phyloP scores from a whole-genome alignment of 2,329 filamentous ascomycete species.

The Chaetomium sp. region DNA sequence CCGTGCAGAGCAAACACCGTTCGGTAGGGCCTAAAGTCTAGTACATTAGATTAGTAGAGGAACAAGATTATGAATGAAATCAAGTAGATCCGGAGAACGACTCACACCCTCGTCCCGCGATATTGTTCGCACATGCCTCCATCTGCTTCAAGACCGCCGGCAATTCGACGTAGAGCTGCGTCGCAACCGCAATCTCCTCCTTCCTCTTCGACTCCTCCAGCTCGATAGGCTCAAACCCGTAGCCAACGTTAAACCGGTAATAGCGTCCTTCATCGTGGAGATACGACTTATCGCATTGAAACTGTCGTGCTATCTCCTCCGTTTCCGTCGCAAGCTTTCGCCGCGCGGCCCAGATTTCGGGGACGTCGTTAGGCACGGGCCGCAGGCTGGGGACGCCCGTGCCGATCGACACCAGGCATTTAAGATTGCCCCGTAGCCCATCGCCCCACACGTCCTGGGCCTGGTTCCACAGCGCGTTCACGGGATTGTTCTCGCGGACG shows the following conservation, averaged over 20 bases:
- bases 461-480: not conserved
- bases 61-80: not conserved
- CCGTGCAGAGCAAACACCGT: not conserved
- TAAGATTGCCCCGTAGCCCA: not conserved
- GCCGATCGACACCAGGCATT: not conserved
- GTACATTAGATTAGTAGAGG: not conserved
- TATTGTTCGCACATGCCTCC: conserved; percentile 13
- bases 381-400: conserved; percentile 16
- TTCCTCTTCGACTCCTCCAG: conserved; percentile 33
- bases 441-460: not conserved
- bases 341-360: conserved; percentile 26
- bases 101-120: not conserved
- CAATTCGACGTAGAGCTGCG: conserved; percentile 15
- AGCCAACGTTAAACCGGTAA: conserved; percentile 39
- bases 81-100: not conserved
- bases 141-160: conserved; percentile 19
- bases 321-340: conserved; percentile 33
- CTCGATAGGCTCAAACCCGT: conserved; percentile 35
- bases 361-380: conserved; percentile 25
- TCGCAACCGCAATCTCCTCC: conserved; percentile 27
- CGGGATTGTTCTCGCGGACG: not conserved
- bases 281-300: conserved; percentile 29
- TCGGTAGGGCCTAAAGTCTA: not conserved
- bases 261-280: conserved; percentile 31
- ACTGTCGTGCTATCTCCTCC: conserved; percentile 33